These are phyloP conservation scores for Fusarium gaditjirri DNA, from an alignment of 2,329 filamentous ascomycete genomes.

Conservation along the genomic window DNA sequence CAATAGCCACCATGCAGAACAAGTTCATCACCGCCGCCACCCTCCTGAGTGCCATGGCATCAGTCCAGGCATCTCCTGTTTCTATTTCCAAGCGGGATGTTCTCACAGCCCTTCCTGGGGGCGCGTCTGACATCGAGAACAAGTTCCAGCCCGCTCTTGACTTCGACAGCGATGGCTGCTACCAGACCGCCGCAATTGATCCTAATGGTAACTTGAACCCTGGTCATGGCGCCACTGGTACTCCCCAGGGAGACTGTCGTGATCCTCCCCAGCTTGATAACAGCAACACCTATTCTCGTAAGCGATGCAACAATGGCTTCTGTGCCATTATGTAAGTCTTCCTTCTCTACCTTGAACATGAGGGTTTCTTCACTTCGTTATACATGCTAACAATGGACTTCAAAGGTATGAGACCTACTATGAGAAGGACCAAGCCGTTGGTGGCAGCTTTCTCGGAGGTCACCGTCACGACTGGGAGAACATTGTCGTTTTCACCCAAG, in stretches of 20 bases:
- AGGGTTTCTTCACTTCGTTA: accelerated
- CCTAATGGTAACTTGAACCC: slow-evolving; percentile 48
- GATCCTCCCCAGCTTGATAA: slow-evolving; percentile 46
- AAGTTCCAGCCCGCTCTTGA: slow-evolving; percentile 53
- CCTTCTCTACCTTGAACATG: accelerated
- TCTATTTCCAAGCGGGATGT: slow-evolving; percentile 38
- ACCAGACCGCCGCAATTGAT: slow-evolving; percentile 59
- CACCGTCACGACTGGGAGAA: slow-evolving; percentile 58
- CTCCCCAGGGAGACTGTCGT: slow-evolving; percentile 46
- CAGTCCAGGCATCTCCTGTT: slow-evolving; percentile 32
- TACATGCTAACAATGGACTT: not conserved
- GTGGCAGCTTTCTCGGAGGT: slow-evolving; percentile 47
- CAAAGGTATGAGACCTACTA: slow-evolving; percentile 52
- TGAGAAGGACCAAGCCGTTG: slow-evolving; percentile 56
- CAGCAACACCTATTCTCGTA: slow-evolving; percentile 48
- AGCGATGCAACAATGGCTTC: slow-evolving; percentile 49
- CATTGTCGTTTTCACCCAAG: slow-evolving; percentile 49
- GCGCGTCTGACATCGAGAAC: slow-evolving; percentile 49
- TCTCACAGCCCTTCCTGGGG: slow-evolving; percentile 46
- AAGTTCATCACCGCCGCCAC: slow-evolving; percentile 24
- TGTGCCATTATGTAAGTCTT: slow-evolving; percentile 46
- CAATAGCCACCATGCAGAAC: slow-evolving; percentile 26
- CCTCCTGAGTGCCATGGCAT: slow-evolving; percentile 32
- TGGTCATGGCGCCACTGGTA: slow-evolving; percentile 43
- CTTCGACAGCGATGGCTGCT: slow-evolving; percentile 55